These are phyloP conservation scores for Microsporum audouinii DNA, from an alignment of 2,329 filamentous ascomycete genomes.

Conservation along the genomic window DNA sequence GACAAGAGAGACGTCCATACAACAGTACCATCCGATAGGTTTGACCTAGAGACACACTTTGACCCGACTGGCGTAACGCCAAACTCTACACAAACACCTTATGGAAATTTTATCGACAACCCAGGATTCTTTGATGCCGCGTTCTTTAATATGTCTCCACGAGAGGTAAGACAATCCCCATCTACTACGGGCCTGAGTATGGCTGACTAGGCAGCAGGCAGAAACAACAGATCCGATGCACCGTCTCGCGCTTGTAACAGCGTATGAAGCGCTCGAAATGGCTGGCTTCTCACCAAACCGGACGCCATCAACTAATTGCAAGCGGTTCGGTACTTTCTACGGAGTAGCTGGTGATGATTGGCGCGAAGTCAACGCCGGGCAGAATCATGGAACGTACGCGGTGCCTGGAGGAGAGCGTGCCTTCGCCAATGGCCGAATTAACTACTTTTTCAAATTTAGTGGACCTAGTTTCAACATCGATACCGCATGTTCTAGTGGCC, in stretches of 20 bases:
- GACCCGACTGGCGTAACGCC: slow-evolving; percentile 11
- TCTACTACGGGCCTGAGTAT: neutral
- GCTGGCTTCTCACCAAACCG: slow-evolving; percentile 64
- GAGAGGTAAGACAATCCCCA: slow-evolving; percentile 42
- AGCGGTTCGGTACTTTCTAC: slow-evolving; percentile 37
- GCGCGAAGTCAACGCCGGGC: slow-evolving; percentile 59
- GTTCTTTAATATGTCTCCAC: slow-evolving; percentile 73
- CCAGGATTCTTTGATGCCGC: slow-evolving; percentile 61
- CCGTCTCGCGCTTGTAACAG: slow-evolving; percentile 61
- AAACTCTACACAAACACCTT: slow-evolving; percentile 16
- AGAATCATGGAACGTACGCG: slow-evolving; percentile 56
- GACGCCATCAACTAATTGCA: slow-evolving; percentile 47
- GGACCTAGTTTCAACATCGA: slow-evolving; percentile 13
- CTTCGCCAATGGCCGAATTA: slow-evolving; percentile 40
- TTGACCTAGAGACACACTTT: slow-evolving; percentile 21
- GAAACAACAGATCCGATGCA: slow-evolving; percentile 65
- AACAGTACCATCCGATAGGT: slow-evolving; percentile 25
- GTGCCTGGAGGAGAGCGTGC: slow-evolving; percentile 53
- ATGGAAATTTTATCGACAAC: slow-evolving; percentile 38
- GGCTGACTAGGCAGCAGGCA: slow-evolving; percentile 20
- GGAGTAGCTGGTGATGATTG: slow-evolving; percentile 74
- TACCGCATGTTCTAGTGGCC: slow-evolving; percentile 14
- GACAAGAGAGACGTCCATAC: slow-evolving; percentile 19
- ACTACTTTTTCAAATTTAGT: slow-evolving; percentile 12
- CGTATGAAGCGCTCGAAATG: slow-evolving; percentile 74